phyloP scores from a whole-genome alignment of 2,329 filamentous ascomycete genomes.

The Exophiala sp. region DNA sequence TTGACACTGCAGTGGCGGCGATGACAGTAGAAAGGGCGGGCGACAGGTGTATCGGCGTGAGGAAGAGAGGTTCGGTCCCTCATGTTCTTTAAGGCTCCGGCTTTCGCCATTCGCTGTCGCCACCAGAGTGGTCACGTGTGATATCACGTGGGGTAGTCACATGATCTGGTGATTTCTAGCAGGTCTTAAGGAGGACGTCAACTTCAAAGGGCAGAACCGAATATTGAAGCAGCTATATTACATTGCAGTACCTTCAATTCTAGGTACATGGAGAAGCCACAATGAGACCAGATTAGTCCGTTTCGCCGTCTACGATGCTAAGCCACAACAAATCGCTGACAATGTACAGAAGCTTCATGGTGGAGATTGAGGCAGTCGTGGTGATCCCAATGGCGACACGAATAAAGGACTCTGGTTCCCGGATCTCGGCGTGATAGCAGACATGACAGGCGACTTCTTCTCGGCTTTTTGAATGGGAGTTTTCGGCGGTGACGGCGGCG shows the following conservation, averaged over 20 bases:
- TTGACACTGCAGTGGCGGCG: not conserved
- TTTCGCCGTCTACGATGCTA: too few relatives aligned
- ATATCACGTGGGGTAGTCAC: not conserved
- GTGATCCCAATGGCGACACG: conserved; percentile 23
- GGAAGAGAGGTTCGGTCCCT: not conserved
- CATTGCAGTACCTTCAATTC: too few relatives aligned
- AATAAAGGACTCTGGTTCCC: conserved; percentile 20
- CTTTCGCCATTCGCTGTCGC: not conserved
- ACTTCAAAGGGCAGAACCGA: too few relatives aligned
- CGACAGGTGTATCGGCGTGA: not conserved
- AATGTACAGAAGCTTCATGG: not conserved
- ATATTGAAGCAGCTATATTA: too few relatives aligned
- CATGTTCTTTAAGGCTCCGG: not conserved
- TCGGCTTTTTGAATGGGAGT: conserved; percentile 25
- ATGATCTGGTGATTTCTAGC: too few relatives aligned
- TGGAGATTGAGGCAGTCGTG: conserved; percentile 6
- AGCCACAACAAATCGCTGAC: too few relatives aligned
- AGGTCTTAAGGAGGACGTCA: too few relatives aligned
- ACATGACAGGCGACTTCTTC: conserved; percentile 20
- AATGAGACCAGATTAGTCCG: too few relatives aligned
- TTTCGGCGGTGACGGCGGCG: conserved; percentile 30
- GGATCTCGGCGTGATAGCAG: conserved; percentile 14
- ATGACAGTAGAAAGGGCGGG: not conserved
- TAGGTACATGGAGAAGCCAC: too few relatives aligned
- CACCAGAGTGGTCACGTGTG: not conserved